Evolutionary conservation across 371 early-diverging fungal species (phyloP), one percentile per base, ranked within the genome.

Genomic region (Circinella umbellata): DNA sequence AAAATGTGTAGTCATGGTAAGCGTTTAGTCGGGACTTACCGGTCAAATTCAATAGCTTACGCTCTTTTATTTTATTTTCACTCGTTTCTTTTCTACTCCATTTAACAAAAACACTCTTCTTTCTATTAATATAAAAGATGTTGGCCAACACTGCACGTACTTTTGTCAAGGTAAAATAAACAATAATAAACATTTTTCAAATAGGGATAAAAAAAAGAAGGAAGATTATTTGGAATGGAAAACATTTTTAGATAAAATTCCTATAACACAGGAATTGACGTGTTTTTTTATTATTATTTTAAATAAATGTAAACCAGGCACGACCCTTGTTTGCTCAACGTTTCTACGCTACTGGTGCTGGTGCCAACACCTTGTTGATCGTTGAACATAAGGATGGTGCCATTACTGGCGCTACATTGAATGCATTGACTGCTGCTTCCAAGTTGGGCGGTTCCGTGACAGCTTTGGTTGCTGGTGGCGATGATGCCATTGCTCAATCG

Each of bases 381-480:
- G 92, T 96, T 61, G 98, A 98, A 81, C 94, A 95, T 86, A 94
- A 93, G 80, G 90, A 92, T 80, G 86, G 88, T 73, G 84, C 81
- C 59, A 77, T 95, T 49, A 86, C 87, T 51, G 81, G 91, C 49
- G 87, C 93, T 46, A 92, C 96, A 35, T 85, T 97, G 71, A 94
- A 93, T 76, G 96, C 98, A 42, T 81, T 97, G 72, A 90, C 94
- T 11, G 98, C 98, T 38, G 98, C 98, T 53, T 76, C 79, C 66
- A 87, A 88, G 71, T 73, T 97, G 10, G 92, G 93, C 34, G 93
- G 92, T 34, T 80, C 87, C 4, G 89, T 98, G 66, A 91, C 95
- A n/a, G 95, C 94, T 20, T 83, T 98, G 14, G 95, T 98, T 10
- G 95, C 97, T 17, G 93, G 94, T 65, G 86, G 86, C 60, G 82